Conservation (phyloP, 2,329 filamentous ascomycete species). For the Coniochaeta sp. region DNA sequence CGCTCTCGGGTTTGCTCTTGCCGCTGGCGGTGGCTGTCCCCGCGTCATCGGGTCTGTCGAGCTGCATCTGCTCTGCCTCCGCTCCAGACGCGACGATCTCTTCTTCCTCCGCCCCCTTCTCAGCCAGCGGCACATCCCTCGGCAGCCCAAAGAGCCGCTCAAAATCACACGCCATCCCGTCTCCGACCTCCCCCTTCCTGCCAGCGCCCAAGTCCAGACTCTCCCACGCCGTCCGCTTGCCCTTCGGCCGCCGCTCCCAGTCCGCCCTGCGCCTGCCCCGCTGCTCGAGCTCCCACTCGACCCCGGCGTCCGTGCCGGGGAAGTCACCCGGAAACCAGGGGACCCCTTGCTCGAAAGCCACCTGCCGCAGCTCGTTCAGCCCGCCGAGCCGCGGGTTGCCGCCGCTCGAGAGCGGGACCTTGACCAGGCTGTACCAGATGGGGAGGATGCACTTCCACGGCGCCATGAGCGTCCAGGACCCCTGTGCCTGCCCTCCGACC, state of each 20-base stretch:
- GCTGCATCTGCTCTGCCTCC: slow-evolving; percentile 5
- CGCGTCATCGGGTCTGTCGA: slow-evolving; percentile 7
- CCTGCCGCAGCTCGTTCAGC: slow-evolving; percentile 69
- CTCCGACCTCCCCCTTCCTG: slow-evolving; percentile 74
- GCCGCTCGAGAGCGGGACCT: slow-evolving; percentile 71
- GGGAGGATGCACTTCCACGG: slow-evolving; percentile 86
- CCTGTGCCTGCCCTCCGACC: slow-evolving; percentile 46
- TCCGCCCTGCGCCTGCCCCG: slow-evolving; percentile 48
- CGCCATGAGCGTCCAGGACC: slow-evolving; percentile 75
- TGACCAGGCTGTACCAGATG: slow-evolving; percentile 81
- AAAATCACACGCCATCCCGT: slow-evolving; percentile 80
- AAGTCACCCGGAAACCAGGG: slow-evolving; percentile 87
- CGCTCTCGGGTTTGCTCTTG: not conserved
- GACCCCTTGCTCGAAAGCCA: slow-evolving; percentile 69
- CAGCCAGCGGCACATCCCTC: slow-evolving; percentile 3
- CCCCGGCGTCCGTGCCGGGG: slow-evolving; percentile 71
- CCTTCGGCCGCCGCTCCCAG: slow-evolving; percentile 75
- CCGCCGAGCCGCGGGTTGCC: slow-evolving; percentile 80
- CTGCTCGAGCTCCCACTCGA: slow-evolving; percentile 67
- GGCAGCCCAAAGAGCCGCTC: slow-evolving; percentile 51
- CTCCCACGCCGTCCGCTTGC: slow-evolving; percentile 70
- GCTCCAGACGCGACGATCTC: not conserved
- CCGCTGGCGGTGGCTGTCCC: not conserved
- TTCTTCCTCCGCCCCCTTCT: slow-evolving; percentile 1
- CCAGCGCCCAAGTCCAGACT: slow-evolving; percentile 66